Evolutionary conservation across 768 basidiomycete genomes (phyloP).

Genomic region (Nidula microcarpa): DNA sequence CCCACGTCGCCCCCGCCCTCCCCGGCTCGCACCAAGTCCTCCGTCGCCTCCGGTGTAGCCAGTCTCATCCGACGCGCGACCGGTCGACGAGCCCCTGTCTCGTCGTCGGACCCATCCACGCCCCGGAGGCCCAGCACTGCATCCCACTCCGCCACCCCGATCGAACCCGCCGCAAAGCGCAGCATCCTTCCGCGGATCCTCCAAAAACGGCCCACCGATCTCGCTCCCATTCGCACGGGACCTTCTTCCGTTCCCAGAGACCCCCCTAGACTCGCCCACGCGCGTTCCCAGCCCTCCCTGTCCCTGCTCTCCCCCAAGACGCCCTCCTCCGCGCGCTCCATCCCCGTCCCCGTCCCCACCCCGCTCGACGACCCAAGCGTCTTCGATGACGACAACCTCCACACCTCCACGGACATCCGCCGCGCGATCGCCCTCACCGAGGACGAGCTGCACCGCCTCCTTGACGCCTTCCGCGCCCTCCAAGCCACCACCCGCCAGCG

Average conservation of each 20-base stretch:
- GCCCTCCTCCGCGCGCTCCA: not conserved
- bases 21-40: conserved; percentile 15
- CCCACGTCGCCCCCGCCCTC: conserved; percentile 9
- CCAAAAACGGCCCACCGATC: conserved; percentile 25
- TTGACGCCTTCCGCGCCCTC: conserved; percentile 66
- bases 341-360: conserved; percentile 1
- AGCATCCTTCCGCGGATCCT: conserved; percentile 27
- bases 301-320: conserved; percentile 1
- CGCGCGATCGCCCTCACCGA: conserved; percentile 60
- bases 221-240: conserved; percentile 21
- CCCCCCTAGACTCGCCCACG: not conserved
- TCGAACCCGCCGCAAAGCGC: conserved; percentile 13
- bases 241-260: conserved; percentile 13
- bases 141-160: not conserved
- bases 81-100: conserved; percentile 20
- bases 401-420: conserved; percentile 54
- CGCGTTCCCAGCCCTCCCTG: not conserved
- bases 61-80: conserved; percentile 37
- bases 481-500: conserved; percentile 57
- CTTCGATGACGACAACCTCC: conserved; percentile 52
- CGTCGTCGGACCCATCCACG: conserved; percentile 16
- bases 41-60: conserved; percentile 17
- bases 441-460: conserved; percentile 56
- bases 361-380: conserved; percentile 28
- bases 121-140: conserved; percentile 1